Percentiles rank a stretch among this genome's conserved stretches.
Evolutionary conservation across 192 early-diverging fungal genomes (phyloP).

Genomic region (Backusella parvicylindrica): DNA sequence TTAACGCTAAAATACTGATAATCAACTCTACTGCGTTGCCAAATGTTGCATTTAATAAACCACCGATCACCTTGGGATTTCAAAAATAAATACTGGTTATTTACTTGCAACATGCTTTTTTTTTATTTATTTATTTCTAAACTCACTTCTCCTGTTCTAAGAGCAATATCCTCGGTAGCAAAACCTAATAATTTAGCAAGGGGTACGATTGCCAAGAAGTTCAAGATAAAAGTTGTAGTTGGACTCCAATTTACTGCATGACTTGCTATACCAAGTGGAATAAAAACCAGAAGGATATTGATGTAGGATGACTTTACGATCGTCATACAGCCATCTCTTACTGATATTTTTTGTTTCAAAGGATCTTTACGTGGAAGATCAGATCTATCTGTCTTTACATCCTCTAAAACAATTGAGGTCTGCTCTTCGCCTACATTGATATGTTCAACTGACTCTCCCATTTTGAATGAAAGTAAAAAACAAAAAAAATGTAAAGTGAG

Average conservation of each 20-base stretch:
- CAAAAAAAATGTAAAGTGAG: background rate
- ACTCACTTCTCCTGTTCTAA: conserved; percentile 58
- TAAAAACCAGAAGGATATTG: conserved; percentile 70
- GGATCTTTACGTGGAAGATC: background rate
- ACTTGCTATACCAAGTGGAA: conserved; percentile 78
- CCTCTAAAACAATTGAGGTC: background rate
- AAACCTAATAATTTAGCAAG: conserved; percentile 87
- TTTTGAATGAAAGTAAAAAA: background rate
- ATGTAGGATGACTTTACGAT: conserved; percentile 49
- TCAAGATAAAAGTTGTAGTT: conserved; percentile 69
- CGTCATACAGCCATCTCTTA: conserved; percentile 1
- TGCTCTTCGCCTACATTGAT: background rate
- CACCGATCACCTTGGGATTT: conserved; percentile 75
- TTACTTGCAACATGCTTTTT: conserved; percentile 37
- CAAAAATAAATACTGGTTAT: conserved; percentile 40
- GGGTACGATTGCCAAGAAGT: conserved; percentile 87
- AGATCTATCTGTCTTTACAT: background rate
- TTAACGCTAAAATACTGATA: conserved; percentile 77
- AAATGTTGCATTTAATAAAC: conserved; percentile 74
- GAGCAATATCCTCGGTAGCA: conserved; percentile 80
- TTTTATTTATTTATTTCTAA: background rate
- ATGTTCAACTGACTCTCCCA: background rate
- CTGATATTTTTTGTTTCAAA: background rate
- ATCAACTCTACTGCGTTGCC: conserved; percentile 76
- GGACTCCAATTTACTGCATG: conserved; percentile 56